These are phyloP conservation scores for Leishmania gerbilli DNA, from an alignment of 208 protist species.

Conservation along the genomic window DNA sequence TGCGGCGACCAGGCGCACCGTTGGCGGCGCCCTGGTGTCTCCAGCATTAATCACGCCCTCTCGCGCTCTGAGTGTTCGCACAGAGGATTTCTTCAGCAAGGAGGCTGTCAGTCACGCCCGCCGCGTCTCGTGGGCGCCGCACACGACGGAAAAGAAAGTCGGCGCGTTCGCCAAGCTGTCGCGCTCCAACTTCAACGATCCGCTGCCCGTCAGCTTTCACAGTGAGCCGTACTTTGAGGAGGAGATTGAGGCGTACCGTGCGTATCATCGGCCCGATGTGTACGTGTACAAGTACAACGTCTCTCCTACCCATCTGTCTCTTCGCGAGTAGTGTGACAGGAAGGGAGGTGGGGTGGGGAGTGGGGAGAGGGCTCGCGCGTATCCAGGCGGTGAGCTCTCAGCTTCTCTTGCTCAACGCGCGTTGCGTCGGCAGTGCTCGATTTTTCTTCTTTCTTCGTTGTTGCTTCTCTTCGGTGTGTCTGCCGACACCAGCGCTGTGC, in stretches of 20 bases:
- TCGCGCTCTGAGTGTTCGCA: slow-evolving; percentile 71
- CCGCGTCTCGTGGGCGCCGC: slow-evolving; percentile 90
- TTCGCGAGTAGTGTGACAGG: slow-evolving; percentile 50
- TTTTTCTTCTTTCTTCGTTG: background rate
- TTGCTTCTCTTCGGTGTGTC: background rate
- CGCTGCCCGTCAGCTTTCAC: slow-evolving; percentile 62
- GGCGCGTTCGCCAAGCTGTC: slow-evolving; percentile 87
- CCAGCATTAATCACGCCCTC: background rate
- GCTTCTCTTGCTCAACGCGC: background rate
- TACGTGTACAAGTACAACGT: slow-evolving; percentile 92
- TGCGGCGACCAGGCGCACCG: no score
- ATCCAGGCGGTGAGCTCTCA: background rate
- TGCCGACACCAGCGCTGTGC: background rate
- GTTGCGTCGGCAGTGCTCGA: background rate
- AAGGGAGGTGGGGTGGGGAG: background rate
- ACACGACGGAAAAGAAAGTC: slow-evolving; percentile 91
- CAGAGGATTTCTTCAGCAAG: slow-evolving; percentile 91
- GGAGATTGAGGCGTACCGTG: slow-evolving; percentile 87
- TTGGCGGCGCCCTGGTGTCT: background rate
- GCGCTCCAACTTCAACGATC: slow-evolving; percentile 90
- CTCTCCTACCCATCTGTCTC: slow-evolving; percentile 84
- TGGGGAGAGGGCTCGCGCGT: background rate
- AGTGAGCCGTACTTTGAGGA: slow-evolving; percentile 87
- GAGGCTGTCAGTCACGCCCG: slow-evolving; percentile 86
- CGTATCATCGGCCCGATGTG: slow-evolving; percentile 81